Evolutionary conservation across 768 basidiomycete genomes (phyloP), one percentile per base, ranked within the genome.

Genomic region (Phlebiopsis gigantea): DNA sequence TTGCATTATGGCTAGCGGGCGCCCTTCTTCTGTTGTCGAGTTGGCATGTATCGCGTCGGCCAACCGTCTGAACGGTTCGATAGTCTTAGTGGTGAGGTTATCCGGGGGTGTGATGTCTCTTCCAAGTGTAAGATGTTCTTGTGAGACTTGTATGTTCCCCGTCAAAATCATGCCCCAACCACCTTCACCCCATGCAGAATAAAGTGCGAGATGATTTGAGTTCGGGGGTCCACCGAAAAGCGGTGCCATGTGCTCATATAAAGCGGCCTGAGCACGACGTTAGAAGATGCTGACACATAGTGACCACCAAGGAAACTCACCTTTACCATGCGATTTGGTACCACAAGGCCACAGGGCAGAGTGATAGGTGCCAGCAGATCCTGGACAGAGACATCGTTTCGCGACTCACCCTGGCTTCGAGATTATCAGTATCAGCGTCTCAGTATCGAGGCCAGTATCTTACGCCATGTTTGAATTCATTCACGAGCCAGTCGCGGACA

Each of bases 81-180:
- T 54, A 0, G 74, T 73, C 12, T 75, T 72, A 12, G 76, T 67
- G 2, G 73, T 71, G 50, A 84, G 54, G 0, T 59, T 61, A 9
- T 64, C 61, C 0, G 88, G 88, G 2, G 88, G 60, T n/a, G 82
- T 69, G 7, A 90, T 72, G 65, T 93, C 91, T 31, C 87, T 79
- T 17, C 88, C 90, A 24, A 93, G 73, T 4, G 82, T 73, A 2
- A 93, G 74, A 65, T 93, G 91, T 0, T 74, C 68, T 0, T 58
- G 58, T 25, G 78, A 77, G 25, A 94, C 82, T 63, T 89, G 87
- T 4, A 91, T 79, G 61, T 94, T 94, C 3, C 95, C 95, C 0
- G 94, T 92, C 26, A 95, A 68, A 46, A 96, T 73, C 78, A 97
- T 90, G 0, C 92, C 95, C 91, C 91, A 98, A 46, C 78, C 78